Evolutionary conservation across 2,329 filamentous ascomycete genomes (phyloP).

Genomic region (Fusarium brevicatenulatum): DNA sequence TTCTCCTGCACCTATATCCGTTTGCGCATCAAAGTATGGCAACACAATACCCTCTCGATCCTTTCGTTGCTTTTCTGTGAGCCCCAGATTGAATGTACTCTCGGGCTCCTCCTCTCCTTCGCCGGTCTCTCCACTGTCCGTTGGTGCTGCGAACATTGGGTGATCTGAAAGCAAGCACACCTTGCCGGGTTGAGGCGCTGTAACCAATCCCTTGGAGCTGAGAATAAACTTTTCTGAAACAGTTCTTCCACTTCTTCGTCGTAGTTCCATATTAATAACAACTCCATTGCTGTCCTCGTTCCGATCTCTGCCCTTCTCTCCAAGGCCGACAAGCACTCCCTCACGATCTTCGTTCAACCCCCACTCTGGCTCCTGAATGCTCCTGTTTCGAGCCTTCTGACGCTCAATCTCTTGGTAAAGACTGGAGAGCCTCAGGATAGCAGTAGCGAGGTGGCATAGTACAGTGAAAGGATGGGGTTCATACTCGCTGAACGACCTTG

Average conservation of each 20-base stretch:
- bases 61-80: slow-evolving; percentile 89
- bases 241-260: slow-evolving; percentile 82
- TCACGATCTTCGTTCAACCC: slow-evolving; percentile 82
- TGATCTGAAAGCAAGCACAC: slow-evolving; percentile 79
- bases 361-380: slow-evolving; percentile 78
- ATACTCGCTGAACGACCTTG: slow-evolving; percentile 60
- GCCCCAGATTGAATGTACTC: slow-evolving; percentile 84
- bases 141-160: slow-evolving; percentile 68
- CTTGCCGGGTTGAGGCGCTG: slow-evolving; percentile 45
- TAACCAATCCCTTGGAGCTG: slow-evolving; percentile 42
- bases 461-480: slow-evolving; percentile 76
- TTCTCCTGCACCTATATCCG: slow-evolving; percentile 78
- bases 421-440: slow-evolving; percentile 78
- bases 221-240: slow-evolving; percentile 75
- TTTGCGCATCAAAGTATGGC: slow-evolving; percentile 97
- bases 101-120: slow-evolving; percentile 66
- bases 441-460: slow-evolving; percentile 87
- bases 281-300: slow-evolving; percentile 57
- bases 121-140: slow-evolving; percentile 46
- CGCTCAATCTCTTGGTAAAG: slow-evolving; percentile 78
- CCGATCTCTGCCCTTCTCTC: slow-evolving; percentile 58
- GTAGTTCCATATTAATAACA: slow-evolving; percentile 86
- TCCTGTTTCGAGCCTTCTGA: slow-evolving; percentile 80
- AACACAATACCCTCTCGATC: slow-evolving; percentile 90
- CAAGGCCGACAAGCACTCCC: slow-evolving; percentile 78